Percentiles rank a stretch among this genome's conserved stretches.
These are phyloP conservation scores for Trichoderma reesei DNA, from an alignment of 495 filamentous ascomycete species.

Conservation along the genomic window DNA sequence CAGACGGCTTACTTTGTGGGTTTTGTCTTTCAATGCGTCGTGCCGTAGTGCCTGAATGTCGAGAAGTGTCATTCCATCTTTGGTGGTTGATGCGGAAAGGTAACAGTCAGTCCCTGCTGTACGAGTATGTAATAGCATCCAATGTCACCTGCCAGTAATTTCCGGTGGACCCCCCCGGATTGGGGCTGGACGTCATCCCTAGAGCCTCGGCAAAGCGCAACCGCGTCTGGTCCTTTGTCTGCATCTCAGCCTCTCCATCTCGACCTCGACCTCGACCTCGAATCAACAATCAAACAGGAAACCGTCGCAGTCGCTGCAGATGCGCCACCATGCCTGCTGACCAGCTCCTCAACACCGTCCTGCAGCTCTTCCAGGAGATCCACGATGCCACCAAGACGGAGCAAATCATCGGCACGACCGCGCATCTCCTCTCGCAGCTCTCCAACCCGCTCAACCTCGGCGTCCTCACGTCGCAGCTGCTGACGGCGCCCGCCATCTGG, in stretches of 20 bases:
- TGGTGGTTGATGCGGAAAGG: no score
- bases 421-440: conserved; percentile 70
- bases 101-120: no score
- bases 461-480: conserved; percentile 80
- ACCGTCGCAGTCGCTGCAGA: conserved; percentile 3
- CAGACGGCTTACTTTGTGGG: no score
- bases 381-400: conserved; percentile 40
- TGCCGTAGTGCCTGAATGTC: no score
- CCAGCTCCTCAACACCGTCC: conserved; percentile 40
- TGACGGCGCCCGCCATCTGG: conserved; percentile 84
- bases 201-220: background rate
- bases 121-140: no score
- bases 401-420: conserved; percentile 66
- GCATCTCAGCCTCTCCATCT: background rate
- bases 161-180: background rate
- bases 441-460: conserved; percentile 86
- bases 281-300: background rate
- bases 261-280: background rate
- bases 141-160: no score
- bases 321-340: conserved; percentile 35
- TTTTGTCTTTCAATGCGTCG: no score
- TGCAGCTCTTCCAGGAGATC: conserved; percentile 39
- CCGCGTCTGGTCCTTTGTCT: no score
- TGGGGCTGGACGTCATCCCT: no score
- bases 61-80: no score